Base-by-base conservation (phyloP, 2,329 filamentous ascomycete species). In the Xylaria arbuscula region DNA sequence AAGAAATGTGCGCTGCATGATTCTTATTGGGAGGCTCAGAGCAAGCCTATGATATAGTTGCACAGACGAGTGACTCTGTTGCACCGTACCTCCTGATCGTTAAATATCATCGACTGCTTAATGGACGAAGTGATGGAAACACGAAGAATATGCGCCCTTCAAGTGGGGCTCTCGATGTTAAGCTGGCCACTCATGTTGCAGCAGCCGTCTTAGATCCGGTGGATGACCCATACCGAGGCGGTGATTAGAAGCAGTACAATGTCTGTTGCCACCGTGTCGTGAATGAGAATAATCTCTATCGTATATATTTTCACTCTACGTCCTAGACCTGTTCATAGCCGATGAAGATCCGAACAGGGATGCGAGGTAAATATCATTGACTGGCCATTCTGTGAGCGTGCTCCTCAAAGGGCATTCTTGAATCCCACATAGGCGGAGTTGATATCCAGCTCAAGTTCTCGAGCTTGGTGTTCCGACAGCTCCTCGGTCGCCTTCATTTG, bases 401-500 rank as follows among this genome's bases (percentile, higher is more conserved):
- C 24, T 45, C 47, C 24, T 62, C 36, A 71, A 47, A 97, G 83
- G 3, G 90, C 93, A 60, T 87, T 89, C 81, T 98, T 97, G 81
- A 98, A 98, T 1, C 95, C 95, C 75, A 95, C 90, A 78, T 98
- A 98, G 48, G 95, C 95, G 76, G 93, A 90, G 78, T 97, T 93
- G 77, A 98, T 97, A 79, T 98, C 95, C 79, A 97, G 89, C 73
- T 96, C 92, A 73, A 98, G 83, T 80, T 99, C 94, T 66, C 95
- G 86, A 6, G 92, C 92, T 81, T 98, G 93, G 66, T 95, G 90
- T 76, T 97, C 92, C 74, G 88, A 91, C 73, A 99, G 81, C 79
- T 97, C 94, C 76, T 98, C 94, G 1, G 93, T 94, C 9, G 94
- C 96, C 77, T 93, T 93, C 96, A 99, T 98, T 82, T 98, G 94